These are phyloP conservation scores for Daldinia vernicosa DNA, from an alignment of 495 filamentous ascomycete genomes.

Conservation along the genomic window DNA sequence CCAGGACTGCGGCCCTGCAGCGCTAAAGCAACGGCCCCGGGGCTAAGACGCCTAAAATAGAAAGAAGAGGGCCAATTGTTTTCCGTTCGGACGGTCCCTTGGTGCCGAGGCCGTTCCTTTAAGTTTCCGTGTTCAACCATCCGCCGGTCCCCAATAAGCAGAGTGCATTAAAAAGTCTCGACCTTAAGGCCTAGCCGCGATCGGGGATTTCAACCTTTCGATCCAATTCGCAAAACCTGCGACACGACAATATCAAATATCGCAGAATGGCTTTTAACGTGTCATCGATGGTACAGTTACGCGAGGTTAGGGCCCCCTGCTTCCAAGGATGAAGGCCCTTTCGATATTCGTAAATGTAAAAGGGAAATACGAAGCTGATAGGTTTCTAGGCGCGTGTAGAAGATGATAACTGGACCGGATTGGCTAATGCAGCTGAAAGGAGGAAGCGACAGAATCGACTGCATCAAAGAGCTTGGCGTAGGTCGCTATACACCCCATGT, in stretches of 20 bases:
- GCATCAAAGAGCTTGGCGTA: slow-evolving; percentile 47
- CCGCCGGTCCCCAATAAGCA: slow-evolving; percentile 13
- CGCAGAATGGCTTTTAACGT: slow-evolving; percentile 14
- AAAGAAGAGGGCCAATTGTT: background rate
- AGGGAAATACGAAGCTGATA: background rate
- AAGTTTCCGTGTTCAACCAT: slow-evolving; percentile 6
- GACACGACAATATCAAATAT: background rate
- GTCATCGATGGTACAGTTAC: slow-evolving; percentile 28
- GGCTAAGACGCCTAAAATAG: background rate
- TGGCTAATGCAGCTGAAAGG: slow-evolving; percentile 33
- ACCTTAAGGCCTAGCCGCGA: background rate
- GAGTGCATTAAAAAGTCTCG: slow-evolving; percentile 10
- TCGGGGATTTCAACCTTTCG: background rate
- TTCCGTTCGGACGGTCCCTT: slow-evolving; percentile 16
- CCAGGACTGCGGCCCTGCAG: background rate
- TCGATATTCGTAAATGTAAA: background rate
- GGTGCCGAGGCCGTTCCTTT: slow-evolving; percentile 8
- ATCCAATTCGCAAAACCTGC: background rate
- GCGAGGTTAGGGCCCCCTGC: slow-evolving; percentile 28
- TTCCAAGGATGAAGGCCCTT: background rate
- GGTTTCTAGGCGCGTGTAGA: slow-evolving; percentile 29
- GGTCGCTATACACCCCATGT: slow-evolving; percentile 11
- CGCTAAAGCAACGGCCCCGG: slow-evolving; percentile 5
- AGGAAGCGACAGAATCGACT: slow-evolving; percentile 45
- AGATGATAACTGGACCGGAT: slow-evolving; percentile 47